These are phyloP conservation scores for Citrus medica DNA, from an alignment of 345 rosid species.

Conservation along the genomic window DNA sequence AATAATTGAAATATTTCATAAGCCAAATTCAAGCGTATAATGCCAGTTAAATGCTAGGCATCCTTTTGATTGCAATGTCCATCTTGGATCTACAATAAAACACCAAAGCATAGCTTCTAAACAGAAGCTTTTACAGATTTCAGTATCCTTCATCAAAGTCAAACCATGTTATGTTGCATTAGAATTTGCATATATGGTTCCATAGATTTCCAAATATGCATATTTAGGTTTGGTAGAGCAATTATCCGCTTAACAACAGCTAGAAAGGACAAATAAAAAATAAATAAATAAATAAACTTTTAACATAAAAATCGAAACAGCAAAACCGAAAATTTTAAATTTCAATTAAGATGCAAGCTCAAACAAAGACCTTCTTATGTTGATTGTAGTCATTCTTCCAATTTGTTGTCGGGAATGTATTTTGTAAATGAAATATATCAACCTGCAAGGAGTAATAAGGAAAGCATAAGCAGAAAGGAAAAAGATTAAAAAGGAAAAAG, in stretches of 20 bases:
- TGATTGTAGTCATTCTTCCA: slow-evolving; percentile 83
- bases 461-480: slow-evolving; percentile 5
- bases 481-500: background rate
- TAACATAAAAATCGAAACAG: background rate
- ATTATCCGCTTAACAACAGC: background rate
- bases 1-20: background rate
- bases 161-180: background rate
- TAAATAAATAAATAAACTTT: background rate
- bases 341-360: background rate
- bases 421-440: slow-evolving; percentile 79
- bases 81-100: background rate
- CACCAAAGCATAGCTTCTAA: background rate
- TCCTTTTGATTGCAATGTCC: background rate
- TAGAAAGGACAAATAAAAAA: background rate
- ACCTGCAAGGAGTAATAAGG: slow-evolving; percentile 47
- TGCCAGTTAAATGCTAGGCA: background rate
- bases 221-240: background rate
- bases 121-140: background rate
- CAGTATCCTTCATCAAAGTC: background rate
- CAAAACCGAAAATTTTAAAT: background rate
- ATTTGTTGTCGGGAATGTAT: slow-evolving; percentile 47
- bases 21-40: background rate
- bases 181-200: background rate
- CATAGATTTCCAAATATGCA: background rate
- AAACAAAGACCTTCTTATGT: slow-evolving; percentile 62